Evolutionary conservation across 495 filamentous ascomycete genomes (phyloP), one percentile per base, ranked within the genome.

Genomic region (Annulohypoxylon maeteangense): DNA sequence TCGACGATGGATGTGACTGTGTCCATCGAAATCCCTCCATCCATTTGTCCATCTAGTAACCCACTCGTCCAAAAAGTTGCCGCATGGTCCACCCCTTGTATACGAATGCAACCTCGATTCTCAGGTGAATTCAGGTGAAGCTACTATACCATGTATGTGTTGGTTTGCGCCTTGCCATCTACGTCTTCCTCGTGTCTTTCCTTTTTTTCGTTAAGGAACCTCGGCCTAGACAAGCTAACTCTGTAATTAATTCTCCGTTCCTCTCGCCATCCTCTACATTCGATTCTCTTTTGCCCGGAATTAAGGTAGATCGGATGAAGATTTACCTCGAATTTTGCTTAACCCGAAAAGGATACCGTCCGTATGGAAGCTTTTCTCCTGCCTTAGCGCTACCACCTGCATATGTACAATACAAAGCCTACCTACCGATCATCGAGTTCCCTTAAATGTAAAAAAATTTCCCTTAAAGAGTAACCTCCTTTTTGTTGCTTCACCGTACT

Each of bases 111-210:
- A 73, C 70, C 20, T 66, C 70, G 55, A 73, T 62, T 69, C 57
- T 73, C 70, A 73, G 70, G 70, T 73, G 70, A 73, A 73, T 73
- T 73, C 70, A 73, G 70, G 70, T 73, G 70, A 73, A 73, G 70
- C 65, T 73, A 68, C 70, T 56, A 62, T 58, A 54, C 54, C 70
- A 65, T 55, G 68, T 54, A 61, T 29, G 50, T 70, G 40, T 25
- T 47, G 31, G 31, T 57, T 64, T 45, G 59, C 51, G 36, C 55
- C 31, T 55, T 51, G 14, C 51, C 51, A 34, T 34, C 32, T 67
- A 67, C 22, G 31, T 51, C 16, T 34, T 34, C 32, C 55, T 31
- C 27, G 25, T 7, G 11, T 38, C 27, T 48, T 14, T 47, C 2
- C 18, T 32, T 34, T 31, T 40, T n/a, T 12, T 42, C n/a, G 11